Percentiles rank a stretch among this genome's conserved stretches.
These are phyloP conservation scores for Voacanga thouarsii DNA, from an alignment of 257 asterid species.

Conservation along the genomic window DNA sequence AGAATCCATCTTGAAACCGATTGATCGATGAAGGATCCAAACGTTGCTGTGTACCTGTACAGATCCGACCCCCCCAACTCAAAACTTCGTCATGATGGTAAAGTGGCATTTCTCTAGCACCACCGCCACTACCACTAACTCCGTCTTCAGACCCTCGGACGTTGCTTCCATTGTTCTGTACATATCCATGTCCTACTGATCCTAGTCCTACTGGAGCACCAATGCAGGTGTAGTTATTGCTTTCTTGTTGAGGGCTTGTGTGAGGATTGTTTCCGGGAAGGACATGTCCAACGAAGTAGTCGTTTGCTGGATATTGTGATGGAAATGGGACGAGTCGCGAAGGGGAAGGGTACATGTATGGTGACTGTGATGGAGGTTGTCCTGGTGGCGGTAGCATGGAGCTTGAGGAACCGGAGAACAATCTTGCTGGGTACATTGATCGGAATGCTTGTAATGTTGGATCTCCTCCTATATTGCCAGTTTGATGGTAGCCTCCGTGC, in stretches of 20 bases:
- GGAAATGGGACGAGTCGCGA: constrained; percentile 48
- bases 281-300: constrained; percentile 66
- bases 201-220: constrained; percentile 77
- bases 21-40: constrained; percentile 37
- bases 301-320: constrained; percentile 46
- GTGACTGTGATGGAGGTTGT: constrained; percentile 22
- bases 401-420: constrained; percentile 41
- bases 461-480: constrained; percentile 32
- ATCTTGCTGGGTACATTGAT: constrained; percentile 55
- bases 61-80: constrained; percentile 22
- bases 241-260: constrained; percentile 25
- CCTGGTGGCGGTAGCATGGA: constrained; percentile 31
- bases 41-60: constrained; percentile 19
- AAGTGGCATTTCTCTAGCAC: constrained; percentile 28
- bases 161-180: constrained; percentile 15
- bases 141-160: constrained; percentile 18
- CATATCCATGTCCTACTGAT: constrained; percentile 52
- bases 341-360: constrained; percentile 52
- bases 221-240: constrained; percentile 59
- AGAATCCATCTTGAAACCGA: constrained; percentile 57
- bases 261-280: constrained; percentile 28
- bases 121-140: constrained; percentile 23
- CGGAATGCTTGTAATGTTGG: constrained; percentile 39
- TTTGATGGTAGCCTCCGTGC: constrained; percentile 53
- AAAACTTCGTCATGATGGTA: constrained; percentile 20